These are phyloP conservation scores for Saccharomycopsis phalli DNA, from an alignment of 1,139 yeast genomes.

Conservation along the genomic window DNA sequence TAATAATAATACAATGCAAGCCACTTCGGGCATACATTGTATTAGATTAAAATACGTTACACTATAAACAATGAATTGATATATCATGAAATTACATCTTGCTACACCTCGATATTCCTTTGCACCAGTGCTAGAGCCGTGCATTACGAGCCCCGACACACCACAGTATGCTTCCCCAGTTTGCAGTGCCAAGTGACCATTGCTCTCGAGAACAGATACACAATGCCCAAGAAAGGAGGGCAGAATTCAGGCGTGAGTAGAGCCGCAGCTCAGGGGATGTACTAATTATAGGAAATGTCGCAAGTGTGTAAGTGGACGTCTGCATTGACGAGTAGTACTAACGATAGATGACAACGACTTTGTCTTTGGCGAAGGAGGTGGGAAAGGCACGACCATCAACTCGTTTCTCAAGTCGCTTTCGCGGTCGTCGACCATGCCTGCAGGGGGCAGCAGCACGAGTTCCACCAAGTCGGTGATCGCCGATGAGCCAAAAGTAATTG, in stretches of 20 bases:
- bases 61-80: too few relatives aligned
- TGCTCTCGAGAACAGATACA: background rate
- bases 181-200: background rate
- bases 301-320: conserved; percentile 14
- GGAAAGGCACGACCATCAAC: conserved; percentile 53
- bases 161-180: background rate
- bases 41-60: too few relatives aligned
- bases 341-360: conserved; percentile 40
- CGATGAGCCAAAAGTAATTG: conserved; percentile 31
- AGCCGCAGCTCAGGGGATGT: conserved; percentile 2
- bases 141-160: too few relatives aligned
- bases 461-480: conserved; percentile 24
- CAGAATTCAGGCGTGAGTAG: conserved; percentile 4
- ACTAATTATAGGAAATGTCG: conserved; percentile 10
- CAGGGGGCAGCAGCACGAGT: conserved; percentile 1
- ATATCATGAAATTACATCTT: too few relatives aligned
- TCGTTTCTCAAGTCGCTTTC: conserved; percentile 49
- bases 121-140: too few relatives aligned
- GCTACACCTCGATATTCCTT: too few relatives aligned
- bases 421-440: conserved; percentile 22
- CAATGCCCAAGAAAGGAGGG: conserved; percentile 9
- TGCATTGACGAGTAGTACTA: background rate
- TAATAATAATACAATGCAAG: too few relatives aligned
- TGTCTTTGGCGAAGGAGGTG: conserved; percentile 60
- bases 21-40: too few relatives aligned